These are phyloP conservation scores for Lentinula sp. DNA, from an alignment of 768 basidiomycete genomes.

Conservation along the genomic window DNA sequence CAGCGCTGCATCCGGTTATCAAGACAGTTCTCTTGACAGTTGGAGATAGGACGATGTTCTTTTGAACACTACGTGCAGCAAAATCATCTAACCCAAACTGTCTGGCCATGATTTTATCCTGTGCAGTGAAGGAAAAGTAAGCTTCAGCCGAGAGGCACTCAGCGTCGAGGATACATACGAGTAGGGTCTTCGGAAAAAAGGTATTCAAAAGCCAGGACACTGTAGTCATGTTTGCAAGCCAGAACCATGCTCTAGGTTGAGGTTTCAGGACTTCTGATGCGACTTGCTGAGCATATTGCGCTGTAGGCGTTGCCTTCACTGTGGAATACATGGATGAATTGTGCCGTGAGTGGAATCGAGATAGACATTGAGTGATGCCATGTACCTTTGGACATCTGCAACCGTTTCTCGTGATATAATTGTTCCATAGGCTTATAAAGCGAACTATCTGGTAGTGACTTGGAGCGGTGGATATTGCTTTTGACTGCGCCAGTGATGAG, in stretches of 20 bases:
- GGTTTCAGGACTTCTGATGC: slow-evolving; percentile 12
- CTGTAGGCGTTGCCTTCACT: slow-evolving; percentile 13
- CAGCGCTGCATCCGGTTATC: no score
- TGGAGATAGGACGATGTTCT: no score
- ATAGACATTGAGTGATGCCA: neutral
- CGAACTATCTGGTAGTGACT: slow-evolving; percentile 11
- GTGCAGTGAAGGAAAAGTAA: no score
- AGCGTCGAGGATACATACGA: no score
- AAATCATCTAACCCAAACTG: no score
- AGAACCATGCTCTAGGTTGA: slow-evolving; percentile 13
- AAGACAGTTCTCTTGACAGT: no score
- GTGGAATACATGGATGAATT: neutral
- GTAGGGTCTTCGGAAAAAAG: neutral
- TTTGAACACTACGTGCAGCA: no score
- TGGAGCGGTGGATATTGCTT: slow-evolving; percentile 7
- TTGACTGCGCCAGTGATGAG: slow-evolving; percentile 17
- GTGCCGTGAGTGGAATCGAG: neutral
- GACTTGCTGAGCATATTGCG: slow-evolving; percentile 11
- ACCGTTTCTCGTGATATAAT: slow-evolving; percentile 8
- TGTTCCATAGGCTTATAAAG: slow-evolving; percentile 15
- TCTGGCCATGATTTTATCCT: no score
- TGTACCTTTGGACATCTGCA: slow-evolving; percentile 11
- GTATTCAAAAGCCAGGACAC: slow-evolving; percentile 14
- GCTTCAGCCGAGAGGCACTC: no score
- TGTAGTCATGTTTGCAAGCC: slow-evolving; percentile 11